Evolutionary conservation across 805 yeast genomes (phyloP).

Genomic region (Maudiozyma serrabonitensis): DNA sequence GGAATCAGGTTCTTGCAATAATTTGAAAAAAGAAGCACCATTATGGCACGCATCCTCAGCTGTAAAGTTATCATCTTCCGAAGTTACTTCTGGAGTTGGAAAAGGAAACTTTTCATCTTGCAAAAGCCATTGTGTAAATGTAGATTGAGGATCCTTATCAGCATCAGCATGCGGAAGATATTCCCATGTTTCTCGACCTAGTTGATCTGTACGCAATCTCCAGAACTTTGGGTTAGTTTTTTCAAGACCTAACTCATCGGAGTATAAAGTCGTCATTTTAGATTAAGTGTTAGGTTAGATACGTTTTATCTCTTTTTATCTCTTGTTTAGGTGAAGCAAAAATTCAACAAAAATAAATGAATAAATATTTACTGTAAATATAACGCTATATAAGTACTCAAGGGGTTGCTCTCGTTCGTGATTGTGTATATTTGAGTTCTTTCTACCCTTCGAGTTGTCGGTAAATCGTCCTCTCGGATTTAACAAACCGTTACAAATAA

Average conservation of each 20-base stretch:
- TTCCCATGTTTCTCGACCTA: conserved; percentile 80
- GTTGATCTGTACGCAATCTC: conserved; percentile 59
- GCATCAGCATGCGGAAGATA: conserved; percentile 39
- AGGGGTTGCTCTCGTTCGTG: no score
- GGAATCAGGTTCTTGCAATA: conserved; percentile 62
- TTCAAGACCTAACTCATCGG: conserved; percentile 61
- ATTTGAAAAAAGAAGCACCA: conserved; percentile 60
- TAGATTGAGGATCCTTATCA: conserved; percentile 39
- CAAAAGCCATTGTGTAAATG: conserved; percentile 47
- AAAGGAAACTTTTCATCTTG: conserved; percentile 32
- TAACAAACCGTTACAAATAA: no score
- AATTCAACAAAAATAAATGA: no score
- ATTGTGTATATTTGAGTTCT: no score
- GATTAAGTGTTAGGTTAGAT: no score
- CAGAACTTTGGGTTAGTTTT: conserved; percentile 63
- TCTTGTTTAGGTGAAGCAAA: no score
- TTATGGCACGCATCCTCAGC: conserved; percentile 57
- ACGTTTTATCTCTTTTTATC: no score
- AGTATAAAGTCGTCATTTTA: conserved; percentile 32
- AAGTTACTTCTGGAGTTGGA: conserved; percentile 28
- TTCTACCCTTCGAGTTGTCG: no score
- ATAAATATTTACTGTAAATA: no score
- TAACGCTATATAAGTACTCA: no score
- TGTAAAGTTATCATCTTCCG: conserved; percentile 22
- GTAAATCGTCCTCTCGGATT: no score